Evolutionary conservation across 805 yeast species (phyloP), one percentile per base, ranked within the genome.

Genomic region (Ogataea sp.): DNA sequence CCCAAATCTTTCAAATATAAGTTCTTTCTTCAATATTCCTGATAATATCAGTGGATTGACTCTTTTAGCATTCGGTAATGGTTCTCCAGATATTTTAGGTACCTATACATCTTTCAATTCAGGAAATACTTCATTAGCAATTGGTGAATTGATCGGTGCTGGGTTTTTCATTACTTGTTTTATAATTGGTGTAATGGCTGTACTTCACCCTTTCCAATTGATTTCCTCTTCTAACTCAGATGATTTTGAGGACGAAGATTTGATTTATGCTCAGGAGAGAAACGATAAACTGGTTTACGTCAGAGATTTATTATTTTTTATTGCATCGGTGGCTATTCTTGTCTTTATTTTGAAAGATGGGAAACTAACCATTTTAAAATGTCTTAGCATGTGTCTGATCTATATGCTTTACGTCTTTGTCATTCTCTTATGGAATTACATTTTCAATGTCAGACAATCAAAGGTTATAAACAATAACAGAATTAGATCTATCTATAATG

Each of bases 81-180:
- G 96, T 1, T 72, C 94, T 1, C 96, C 97, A 0, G 98, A 90
- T 58, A 79, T 90, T 2, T 69, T 89, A 37, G 75, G 89, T 37
- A 88, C 96, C 0, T 86, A 80, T 51, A 79, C 81, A 33, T 94
- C 97, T 1, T 74, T 93, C 70, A 69, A 68, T 14, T 62, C 78
- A 0, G 80, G 75, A 11, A 76, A 82, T 14, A 78, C 80, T 0
- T 73, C 86, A 0, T 64, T 90, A 53, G 97, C 97, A 0, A 61
- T 90, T 6, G 93, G 96, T 1, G 97, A 89, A 56, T 65, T 90
- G n/a, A 61, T 88, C 25, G 97, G 98, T 1, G 93, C 96, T 2
- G 84, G 94, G 0, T 75, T 83, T 34, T 88, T 93, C 52, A 76
- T 89, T 15, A 70, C 83, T 3, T 77, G 90, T 1, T 81, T 86